Percentiles rank a stretch among this genome's conserved stretches.
These are phyloP conservation scores for Rosellinia necatrix DNA, from an alignment of 2,329 filamentous ascomycete genomes.

Conservation along the genomic window DNA sequence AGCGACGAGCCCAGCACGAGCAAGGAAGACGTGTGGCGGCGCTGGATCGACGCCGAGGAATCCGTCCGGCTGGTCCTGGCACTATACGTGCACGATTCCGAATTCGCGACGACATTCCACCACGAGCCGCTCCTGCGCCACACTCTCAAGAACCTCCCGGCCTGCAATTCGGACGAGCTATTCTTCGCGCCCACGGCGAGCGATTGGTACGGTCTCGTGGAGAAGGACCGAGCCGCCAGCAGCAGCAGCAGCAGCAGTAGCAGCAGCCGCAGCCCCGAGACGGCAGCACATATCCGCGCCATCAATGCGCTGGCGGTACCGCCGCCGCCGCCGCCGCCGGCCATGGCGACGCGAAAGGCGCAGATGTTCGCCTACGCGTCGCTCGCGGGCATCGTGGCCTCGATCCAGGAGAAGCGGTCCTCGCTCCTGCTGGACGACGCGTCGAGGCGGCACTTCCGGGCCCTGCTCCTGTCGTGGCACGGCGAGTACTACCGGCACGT, in stretches of 20 bases:
- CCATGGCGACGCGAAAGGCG: constrained; percentile 7
- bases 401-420: constrained; percentile 20
- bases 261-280: too few species aligned
- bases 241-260: too few species aligned
- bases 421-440: constrained; percentile 18
- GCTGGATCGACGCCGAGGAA: constrained; percentile 24
- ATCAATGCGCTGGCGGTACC: background rate
- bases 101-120: constrained; percentile 26
- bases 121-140: constrained; percentile 24
- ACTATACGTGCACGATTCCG: constrained; percentile 24
- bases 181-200: constrained; percentile 22
- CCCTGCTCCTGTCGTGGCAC: constrained; percentile 23
- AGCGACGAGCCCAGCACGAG: constrained; percentile 6
- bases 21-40: constrained; percentile 23
- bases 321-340: background rate
- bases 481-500: constrained; percentile 21
- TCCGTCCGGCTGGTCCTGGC: constrained; percentile 25
- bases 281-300: background rate
- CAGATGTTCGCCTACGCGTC: constrained; percentile 26
- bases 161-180: constrained; percentile 21
- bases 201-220: constrained; percentile 20
- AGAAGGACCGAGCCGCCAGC: constrained; percentile 1
- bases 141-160: constrained; percentile 12
- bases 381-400: constrained; percentile 24
- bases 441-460: constrained; percentile 20